These are phyloP conservation scores for Scolecobasidium constrictum DNA, from an alignment of 2,329 filamentous ascomycete genomes.

Conservation along the genomic window DNA sequence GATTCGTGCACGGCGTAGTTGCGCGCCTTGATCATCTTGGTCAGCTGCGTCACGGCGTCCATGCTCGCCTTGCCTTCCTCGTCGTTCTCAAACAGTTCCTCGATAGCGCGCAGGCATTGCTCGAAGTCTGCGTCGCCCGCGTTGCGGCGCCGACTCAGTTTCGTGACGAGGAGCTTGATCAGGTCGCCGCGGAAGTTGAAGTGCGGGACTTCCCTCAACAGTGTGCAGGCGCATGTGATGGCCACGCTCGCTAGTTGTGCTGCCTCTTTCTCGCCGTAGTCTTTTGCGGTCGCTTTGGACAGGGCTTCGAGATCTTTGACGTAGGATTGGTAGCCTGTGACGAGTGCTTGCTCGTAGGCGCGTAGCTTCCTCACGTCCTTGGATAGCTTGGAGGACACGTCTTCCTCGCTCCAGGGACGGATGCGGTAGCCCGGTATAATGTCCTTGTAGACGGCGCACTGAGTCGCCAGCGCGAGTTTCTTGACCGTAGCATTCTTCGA, in stretches of 20 bases:
- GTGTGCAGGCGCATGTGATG: slow-evolving; percentile 72
- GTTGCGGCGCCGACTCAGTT: slow-evolving; percentile 61
- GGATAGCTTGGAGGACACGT: slow-evolving; percentile 68
- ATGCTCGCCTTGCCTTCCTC: slow-evolving; percentile 82
- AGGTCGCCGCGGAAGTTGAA: slow-evolving; percentile 93
- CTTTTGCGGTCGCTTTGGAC: slow-evolving; percentile 45
- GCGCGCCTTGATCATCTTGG: slow-evolving; percentile 90
- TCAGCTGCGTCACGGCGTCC: slow-evolving; percentile 72
- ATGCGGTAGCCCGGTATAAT: slow-evolving; percentile 95
- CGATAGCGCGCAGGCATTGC: slow-evolving; percentile 67
- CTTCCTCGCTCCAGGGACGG: slow-evolving; percentile 65
- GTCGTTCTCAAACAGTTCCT: slow-evolving; percentile 74
- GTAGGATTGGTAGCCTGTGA: slow-evolving; percentile 77
- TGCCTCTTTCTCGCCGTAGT: slow-evolving; percentile 23
- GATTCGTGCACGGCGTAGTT: slow-evolving; percentile 76
- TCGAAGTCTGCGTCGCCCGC: slow-evolving; percentile 68
- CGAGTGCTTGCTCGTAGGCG: slow-evolving; percentile 76
- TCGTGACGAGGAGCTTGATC: slow-evolving; percentile 74
- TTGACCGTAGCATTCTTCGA: slow-evolving; percentile 62
- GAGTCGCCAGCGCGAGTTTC: slow-evolving; percentile 77
- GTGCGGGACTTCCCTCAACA: slow-evolving; percentile 76
- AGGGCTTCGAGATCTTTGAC: slow-evolving; percentile 62
- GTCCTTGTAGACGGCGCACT: slow-evolving; percentile 87
- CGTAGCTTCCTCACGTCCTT: slow-evolving; percentile 81
- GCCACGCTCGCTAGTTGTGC: slow-evolving; percentile 57